These are phyloP conservation scores for Cotoneaster glaucophyllus DNA, from an alignment of 306 rosid genomes.

Conservation along the genomic window DNA sequence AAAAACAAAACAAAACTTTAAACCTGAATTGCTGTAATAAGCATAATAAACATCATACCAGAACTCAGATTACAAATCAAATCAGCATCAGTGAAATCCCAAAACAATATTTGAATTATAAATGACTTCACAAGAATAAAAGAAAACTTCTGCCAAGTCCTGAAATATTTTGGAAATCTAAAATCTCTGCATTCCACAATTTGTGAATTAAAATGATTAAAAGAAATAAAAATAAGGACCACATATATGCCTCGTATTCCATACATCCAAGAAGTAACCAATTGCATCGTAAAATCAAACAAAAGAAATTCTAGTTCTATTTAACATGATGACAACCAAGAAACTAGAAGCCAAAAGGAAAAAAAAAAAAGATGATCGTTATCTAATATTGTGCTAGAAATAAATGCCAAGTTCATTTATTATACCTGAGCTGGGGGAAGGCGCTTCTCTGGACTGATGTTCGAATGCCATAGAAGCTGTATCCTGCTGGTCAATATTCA, in stretches of 20 bases:
- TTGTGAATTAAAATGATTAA: background rate
- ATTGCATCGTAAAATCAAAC: background rate
- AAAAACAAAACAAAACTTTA: background rate
- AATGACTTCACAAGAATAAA: background rate
- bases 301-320: background rate
- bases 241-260: background rate
- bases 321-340: background rate
- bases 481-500: constrained; percentile 53
- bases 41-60: background rate
- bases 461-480: constrained; percentile 36
- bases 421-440: constrained; percentile 92
- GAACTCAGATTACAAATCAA: background rate
- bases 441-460: constrained; percentile 47
- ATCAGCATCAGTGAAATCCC: background rate
- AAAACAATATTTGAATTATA: background rate
- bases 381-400: background rate
- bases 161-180: background rate
- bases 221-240: background rate
- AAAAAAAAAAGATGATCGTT: background rate
- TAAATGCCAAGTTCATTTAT: constrained; percentile 4
- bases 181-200: background rate
- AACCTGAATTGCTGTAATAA: background rate
- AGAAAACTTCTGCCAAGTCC: background rate
- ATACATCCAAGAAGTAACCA: background rate
- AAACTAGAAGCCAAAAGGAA: background rate